Conservation (phyloP, 352 stramenopile genomes). For the Chrysophaeum taylorii region DNA sequence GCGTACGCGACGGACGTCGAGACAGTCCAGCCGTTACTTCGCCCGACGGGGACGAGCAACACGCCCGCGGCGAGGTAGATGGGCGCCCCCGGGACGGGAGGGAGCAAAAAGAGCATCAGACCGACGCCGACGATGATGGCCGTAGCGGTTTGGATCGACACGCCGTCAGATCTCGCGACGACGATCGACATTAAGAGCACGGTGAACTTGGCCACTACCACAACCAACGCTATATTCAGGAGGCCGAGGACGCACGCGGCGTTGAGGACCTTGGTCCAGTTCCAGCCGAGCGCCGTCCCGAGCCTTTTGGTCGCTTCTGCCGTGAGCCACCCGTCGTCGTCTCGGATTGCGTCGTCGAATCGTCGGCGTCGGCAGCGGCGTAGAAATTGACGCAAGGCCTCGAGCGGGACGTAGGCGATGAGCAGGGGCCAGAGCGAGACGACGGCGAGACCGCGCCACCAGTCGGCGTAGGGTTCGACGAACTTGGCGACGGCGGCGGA, state of each 20-base stretch:
- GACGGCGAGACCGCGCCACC: not conserved
- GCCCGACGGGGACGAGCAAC: conserved; percentile 35
- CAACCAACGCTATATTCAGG: conserved; percentile 43
- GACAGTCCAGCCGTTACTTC: conserved; percentile 29
- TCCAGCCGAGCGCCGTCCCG: not conserved
- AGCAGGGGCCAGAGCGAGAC: conserved; percentile 14
- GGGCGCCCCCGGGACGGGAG: conserved; percentile 45
- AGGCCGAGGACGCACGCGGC: conserved; percentile 43
- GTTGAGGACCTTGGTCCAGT: conserved; percentile 31
- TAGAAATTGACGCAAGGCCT: no score
- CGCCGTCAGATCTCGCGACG: not conserved
- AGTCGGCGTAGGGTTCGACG: not conserved
- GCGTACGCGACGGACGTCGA: conserved; percentile 34
- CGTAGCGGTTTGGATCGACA: conserved; percentile 36
- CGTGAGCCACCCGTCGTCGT: conserved; percentile 13
- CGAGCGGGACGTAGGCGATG: no score
- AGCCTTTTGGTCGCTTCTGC: not conserved
- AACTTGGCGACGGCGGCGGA: conserved; percentile 31
- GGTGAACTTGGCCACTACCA: conserved; percentile 42
- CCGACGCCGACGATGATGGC: conserved; percentile 42
- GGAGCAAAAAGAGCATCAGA: conserved; percentile 47
- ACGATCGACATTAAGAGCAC: conserved; percentile 43
- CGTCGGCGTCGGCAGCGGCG: no score
- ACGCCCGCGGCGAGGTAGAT: conserved; percentile 49
- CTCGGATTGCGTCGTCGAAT: no score